Conservation (phyloP, 306 rosid genomes). For the Cicer judaicum region DNA sequence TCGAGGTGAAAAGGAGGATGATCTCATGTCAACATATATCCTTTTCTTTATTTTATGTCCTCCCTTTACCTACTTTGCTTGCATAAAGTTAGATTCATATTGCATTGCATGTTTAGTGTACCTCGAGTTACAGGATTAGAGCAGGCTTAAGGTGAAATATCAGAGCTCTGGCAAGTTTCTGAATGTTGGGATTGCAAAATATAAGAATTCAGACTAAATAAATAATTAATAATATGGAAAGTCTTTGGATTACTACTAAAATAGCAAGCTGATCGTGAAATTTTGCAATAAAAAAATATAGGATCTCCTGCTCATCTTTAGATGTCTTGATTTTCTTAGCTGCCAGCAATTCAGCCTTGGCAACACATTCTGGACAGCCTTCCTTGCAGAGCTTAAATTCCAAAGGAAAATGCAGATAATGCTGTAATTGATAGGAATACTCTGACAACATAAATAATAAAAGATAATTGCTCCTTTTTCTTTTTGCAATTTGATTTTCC, state of each 20-base stretch:
- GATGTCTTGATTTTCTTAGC: neutral
- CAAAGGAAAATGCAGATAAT: neutral
- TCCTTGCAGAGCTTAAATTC: neutral
- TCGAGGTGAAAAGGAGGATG: slow-evolving; percentile 91
- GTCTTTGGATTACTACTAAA: slow-evolving; percentile 4
- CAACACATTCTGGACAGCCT: neutral
- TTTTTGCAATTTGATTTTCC: slow-evolving; percentile 3
- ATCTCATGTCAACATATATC: slow-evolving; percentile 73
- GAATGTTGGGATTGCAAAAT: neutral
- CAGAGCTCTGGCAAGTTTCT: neutral
- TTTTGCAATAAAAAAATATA: neutral
- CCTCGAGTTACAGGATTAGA: neutral
- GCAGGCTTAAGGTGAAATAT: slow-evolving; percentile 14
- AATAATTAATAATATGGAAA: slow-evolving; percentile 11
- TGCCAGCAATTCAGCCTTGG: neutral
- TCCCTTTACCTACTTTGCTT: neutral
- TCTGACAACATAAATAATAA: neutral
- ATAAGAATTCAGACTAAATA: neutral
- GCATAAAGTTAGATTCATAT: slow-evolving; percentile 7
- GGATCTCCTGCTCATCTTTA: neutral
- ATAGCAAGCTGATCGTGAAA: neutral
- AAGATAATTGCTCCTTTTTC: neutral
- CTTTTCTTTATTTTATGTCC: slow-evolving; percentile 46
- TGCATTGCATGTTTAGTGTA: slow-evolving; percentile 9
- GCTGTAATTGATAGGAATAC: neutral